These are phyloP conservation scores for Aleurites moluccanus DNA, from an alignment of 441 rosid genomes.

Conservation along the genomic window DNA sequence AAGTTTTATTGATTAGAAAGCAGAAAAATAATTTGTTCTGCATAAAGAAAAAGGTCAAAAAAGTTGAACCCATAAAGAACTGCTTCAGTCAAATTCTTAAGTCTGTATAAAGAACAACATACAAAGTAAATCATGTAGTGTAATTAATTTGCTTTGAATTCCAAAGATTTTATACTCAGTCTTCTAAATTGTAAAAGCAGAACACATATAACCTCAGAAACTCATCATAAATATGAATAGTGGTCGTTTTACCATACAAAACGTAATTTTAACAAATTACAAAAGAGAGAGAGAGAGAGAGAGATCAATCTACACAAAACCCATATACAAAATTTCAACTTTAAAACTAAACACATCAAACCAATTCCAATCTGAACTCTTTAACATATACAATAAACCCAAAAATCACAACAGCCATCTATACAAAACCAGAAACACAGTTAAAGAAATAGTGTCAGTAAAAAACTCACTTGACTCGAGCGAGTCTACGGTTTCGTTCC, in stretches of 20 bases:
- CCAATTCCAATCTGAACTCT: constrained; percentile 4
- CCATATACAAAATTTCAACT: background rate
- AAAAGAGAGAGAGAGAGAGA: background rate
- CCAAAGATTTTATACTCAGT: background rate
- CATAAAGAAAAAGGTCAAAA: background rate
- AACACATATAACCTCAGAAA: background rate
- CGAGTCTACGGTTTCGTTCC: constrained; percentile 64
- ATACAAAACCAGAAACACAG: background rate
- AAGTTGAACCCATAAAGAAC: background rate
- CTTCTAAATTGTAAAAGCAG: background rate
- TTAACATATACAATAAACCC: background rate
- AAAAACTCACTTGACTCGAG: constrained; percentile 68
- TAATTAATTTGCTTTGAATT: background rate
- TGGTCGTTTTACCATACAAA: background rate
- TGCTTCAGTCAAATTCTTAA: background rate
- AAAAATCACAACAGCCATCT: background rate
- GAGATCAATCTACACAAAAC: background rate
- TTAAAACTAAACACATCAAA: background rate
- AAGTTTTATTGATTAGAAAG: background rate
- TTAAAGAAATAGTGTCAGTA: background rate
- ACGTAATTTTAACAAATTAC: background rate
- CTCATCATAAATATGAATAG: background rate
- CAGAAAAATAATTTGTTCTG: background rate
- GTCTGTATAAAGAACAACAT: background rate
- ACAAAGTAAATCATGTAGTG: background rate